Evolutionary conservation across 768 basidiomycete species (phyloP).

Genomic region (Fomitopsis pulvina): DNA sequence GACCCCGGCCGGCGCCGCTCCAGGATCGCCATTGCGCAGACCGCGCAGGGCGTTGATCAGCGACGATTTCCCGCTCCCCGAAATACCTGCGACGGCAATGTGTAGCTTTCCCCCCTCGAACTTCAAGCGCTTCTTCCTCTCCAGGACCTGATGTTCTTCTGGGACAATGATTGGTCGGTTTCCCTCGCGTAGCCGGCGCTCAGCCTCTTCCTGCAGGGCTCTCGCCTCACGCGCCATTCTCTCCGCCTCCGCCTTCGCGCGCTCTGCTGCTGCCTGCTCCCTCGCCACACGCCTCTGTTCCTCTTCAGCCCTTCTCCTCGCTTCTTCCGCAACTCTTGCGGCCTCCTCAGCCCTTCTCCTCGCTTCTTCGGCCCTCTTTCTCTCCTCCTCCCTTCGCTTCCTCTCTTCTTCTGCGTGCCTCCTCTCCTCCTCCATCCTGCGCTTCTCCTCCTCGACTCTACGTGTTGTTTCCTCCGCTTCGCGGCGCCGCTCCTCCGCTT

Average conservation of each 20-base stretch:
- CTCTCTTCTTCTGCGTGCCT: too few relatives aligned
- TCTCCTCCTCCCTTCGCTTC: too few relatives aligned
- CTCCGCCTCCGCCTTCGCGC: neutral
- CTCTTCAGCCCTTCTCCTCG: neutral
- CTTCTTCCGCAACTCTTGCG: neutral
- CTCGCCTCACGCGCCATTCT: neutral
- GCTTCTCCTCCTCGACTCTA: too few relatives aligned
- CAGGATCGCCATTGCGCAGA: neutral
- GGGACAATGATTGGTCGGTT: neutral
- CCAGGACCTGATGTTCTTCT: neutral
- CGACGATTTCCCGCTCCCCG: constrained; percentile 1
- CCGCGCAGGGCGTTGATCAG: constrained; percentile 2
- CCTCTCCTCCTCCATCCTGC: too few relatives aligned
- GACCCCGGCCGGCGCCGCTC: neutral
- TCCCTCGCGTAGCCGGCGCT: neutral
- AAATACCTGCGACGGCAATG: neutral
- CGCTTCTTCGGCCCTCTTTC: too few relatives aligned
- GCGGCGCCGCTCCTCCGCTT: too few relatives aligned
- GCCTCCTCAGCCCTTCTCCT: neutral
- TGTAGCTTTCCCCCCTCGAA: neutral
- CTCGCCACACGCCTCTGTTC: neutral
- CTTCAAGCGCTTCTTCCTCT: neutral
- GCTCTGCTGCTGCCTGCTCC: neutral
- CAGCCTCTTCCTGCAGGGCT: neutral
- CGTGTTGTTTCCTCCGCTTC: too few relatives aligned